Evolutionary conservation across 768 basidiomycete genomes (phyloP), one percentile per base, ranked within the genome.

Genomic region (Cyclocybe aegerita): DNA sequence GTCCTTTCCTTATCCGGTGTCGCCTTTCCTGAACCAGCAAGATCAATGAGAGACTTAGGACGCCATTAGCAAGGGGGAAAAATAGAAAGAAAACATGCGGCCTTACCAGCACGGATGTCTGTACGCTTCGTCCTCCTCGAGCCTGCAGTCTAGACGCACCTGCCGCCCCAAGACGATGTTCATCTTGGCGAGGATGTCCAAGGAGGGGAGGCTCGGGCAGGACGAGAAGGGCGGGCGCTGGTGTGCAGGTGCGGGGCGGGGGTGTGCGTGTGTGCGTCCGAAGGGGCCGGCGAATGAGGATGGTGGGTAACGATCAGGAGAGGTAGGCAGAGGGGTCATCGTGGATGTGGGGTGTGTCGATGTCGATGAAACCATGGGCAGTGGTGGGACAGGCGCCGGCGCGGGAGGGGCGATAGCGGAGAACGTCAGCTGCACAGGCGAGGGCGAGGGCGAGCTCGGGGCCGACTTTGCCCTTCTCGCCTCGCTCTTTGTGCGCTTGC

Each of bases 1-100:
- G 93, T 93, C 39, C 97, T 76, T 50, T 98, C 94, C 65, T 95
- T 96, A 67, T 95, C 93, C 1, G 89, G 90, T 0, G 95, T 98
- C 0, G 95, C 96, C 64, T 88, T 93, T 65, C 98, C 97, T 0
- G 93, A 96, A 3, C 97, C 97, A 43, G 97, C 97, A 9, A 99
- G 76, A 76, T 99, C 94, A 51, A 97, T 97, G 42, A 97, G 74
- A 65, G 88, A 93, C 90, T 93, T 57, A 3, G 52, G 7, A 41
- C 47, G 15, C 9, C 46, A 48, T 9, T 34, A 9, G 48, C 52
- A n/a, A 54, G 51, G 30, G 15, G 16, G 14, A 12, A 30, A 36
- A 33, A 43, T 31, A 44, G n/a, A 16, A 34, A 36, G n/a, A 9
- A 12, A 6, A 23, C 10, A 10, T 16, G 7, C 7, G 15, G 32